Conservation (phyloP, 2,329 filamentous ascomycete genomes). For the Xylaria sp. region DNA sequence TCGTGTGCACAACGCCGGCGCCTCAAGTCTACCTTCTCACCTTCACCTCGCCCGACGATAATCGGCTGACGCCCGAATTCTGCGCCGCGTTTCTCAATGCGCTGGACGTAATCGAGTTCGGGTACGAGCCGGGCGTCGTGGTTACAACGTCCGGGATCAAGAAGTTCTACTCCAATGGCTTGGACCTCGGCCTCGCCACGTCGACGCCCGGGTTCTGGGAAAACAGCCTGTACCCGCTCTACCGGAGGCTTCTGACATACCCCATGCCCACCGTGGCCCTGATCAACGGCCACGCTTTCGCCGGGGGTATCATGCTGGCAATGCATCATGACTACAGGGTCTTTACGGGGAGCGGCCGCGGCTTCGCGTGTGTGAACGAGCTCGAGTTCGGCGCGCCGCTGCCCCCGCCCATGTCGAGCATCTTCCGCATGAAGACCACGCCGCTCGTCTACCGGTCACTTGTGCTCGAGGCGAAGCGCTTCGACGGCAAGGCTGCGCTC, state of each 20-base stretch:
- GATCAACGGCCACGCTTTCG: conserved; percentile 81
- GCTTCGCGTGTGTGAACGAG: conserved; percentile 83
- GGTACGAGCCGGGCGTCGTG: conserved; percentile 72
- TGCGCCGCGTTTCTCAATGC: conserved; percentile 71
- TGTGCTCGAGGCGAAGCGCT: conserved; percentile 76
- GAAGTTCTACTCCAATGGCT: conserved; percentile 84
- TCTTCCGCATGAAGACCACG: conserved; percentile 74
- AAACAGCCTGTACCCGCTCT: conserved; percentile 66
- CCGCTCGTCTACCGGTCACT: conserved; percentile 64
- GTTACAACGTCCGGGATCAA: conserved; percentile 75
- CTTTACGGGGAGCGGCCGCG: conserved; percentile 60
- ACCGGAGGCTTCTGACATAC: conserved; percentile 69
- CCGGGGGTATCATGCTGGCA: conserved; percentile 79
- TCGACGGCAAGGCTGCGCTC: conserved; percentile 66
- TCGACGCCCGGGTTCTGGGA: conserved; percentile 66
- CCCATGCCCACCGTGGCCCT: conserved; percentile 85
- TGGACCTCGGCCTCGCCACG: conserved; percentile 74
- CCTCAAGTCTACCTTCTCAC: conserved; percentile 73
- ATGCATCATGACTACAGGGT: conserved; percentile 86
- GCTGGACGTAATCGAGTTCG: conserved; percentile 75
- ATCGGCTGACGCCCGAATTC: conserved; percentile 73
- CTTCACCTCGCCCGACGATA: conserved; percentile 74
- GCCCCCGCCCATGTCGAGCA: conserved; percentile 71
- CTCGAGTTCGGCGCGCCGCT: conserved; percentile 80
- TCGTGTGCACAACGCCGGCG: conserved; percentile 66